phyloP scores from a whole-genome alignment of 2,329 filamentous ascomycete species.

The Colletotrichum sansevieriae region DNA sequence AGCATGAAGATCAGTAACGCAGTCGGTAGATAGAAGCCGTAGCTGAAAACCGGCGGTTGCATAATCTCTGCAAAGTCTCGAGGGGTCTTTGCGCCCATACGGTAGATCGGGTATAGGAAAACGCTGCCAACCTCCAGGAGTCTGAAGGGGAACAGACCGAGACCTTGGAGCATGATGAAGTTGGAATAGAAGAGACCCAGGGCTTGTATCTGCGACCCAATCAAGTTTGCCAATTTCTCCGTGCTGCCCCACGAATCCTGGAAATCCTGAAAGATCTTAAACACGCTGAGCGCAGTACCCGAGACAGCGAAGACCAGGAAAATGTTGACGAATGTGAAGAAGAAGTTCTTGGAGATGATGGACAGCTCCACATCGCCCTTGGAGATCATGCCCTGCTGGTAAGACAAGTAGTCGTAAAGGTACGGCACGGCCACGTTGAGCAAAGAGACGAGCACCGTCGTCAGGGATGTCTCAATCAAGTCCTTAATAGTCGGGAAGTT shows the following conservation, averaged over 20 bases:
- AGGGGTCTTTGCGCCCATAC: conserved; percentile 85
- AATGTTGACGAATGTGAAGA: conserved; percentile 99
- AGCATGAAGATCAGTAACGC: conserved; percentile 94
- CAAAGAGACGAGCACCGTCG: conserved; percentile 86
- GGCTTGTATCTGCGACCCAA: conserved; percentile 81
- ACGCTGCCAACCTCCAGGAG: conserved; percentile 92
- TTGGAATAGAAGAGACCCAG: conserved; percentile 91
- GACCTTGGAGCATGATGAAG: conserved; percentile 91
- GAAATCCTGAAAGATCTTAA: conserved; percentile 79
- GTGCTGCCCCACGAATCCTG: conserved; percentile 83
- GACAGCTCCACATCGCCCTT: conserved; percentile 95
- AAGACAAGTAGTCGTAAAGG: conserved; percentile 92
- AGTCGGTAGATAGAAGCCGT: conserved; percentile 95
- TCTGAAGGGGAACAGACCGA: conserved; percentile 94
- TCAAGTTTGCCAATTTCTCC: conserved; percentile 78
- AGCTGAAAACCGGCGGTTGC: conserved; percentile 89
- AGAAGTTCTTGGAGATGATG: conserved; percentile 97
- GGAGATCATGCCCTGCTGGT: conserved; percentile 93
- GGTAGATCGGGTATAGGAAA: conserved; percentile 82
- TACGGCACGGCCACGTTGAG: conserved; percentile 93
- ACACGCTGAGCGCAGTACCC: conserved; percentile 84
- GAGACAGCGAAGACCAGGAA: conserved; percentile 95
- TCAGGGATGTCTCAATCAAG: conserved; percentile 87
- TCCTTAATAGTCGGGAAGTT: conserved; percentile 78
- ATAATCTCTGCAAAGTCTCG: conserved; percentile 88